These are phyloP conservation scores for Exophiala calicioides DNA, from an alignment of 2,329 filamentous ascomycete genomes.

Conservation along the genomic window DNA sequence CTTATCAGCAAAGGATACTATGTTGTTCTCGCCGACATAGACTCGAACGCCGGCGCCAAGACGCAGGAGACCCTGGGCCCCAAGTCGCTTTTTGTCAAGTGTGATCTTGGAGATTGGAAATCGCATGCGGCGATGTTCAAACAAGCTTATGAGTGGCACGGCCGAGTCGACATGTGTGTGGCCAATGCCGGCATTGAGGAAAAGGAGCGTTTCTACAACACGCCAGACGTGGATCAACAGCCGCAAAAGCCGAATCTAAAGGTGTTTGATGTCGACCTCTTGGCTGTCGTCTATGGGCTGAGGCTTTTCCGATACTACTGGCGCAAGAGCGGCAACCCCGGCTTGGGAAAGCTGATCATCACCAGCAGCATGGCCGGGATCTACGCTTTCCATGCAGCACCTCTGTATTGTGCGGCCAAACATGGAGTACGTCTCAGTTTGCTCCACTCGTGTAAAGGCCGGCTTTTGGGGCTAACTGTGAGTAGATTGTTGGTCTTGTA, in stretches of 20 bases:
- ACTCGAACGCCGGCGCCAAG: neutral
- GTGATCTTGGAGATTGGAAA: slow-evolving; percentile 4
- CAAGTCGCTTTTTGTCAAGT: slow-evolving; percentile 1
- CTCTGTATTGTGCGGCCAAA: slow-evolving; percentile 3
- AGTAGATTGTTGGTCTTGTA: slow-evolving; percentile 5
- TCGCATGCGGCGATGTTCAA: slow-evolving; percentile 5
- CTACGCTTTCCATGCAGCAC: slow-evolving; percentile 4
- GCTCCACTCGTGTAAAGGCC: no score
- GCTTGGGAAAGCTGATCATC: slow-evolving; percentile 1
- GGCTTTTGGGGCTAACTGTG: neutral
- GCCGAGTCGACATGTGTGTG: slow-evolving; percentile 1
- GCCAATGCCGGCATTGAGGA: slow-evolving; percentile 6
- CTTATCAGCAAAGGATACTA: no score
- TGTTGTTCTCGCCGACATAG: slow-evolving; percentile 5
- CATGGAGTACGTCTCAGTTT: no score
- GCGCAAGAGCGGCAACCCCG: neutral
- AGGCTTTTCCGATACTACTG: slow-evolving; percentile 9
- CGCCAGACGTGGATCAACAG: neutral
- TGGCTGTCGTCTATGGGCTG: slow-evolving; percentile 3
- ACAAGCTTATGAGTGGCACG: slow-evolving; percentile 1
- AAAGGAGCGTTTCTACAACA: slow-evolving; percentile 4
- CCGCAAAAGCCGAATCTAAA: slow-evolving; percentile 3
- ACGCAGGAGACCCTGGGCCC: neutral
- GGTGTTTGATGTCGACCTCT: slow-evolving; percentile 1
- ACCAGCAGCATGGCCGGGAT: slow-evolving; percentile 6